Evolutionary conservation across 192 early-diverging fungal genomes (phyloP).

Genomic region (Coemansia umbellata): DNA sequence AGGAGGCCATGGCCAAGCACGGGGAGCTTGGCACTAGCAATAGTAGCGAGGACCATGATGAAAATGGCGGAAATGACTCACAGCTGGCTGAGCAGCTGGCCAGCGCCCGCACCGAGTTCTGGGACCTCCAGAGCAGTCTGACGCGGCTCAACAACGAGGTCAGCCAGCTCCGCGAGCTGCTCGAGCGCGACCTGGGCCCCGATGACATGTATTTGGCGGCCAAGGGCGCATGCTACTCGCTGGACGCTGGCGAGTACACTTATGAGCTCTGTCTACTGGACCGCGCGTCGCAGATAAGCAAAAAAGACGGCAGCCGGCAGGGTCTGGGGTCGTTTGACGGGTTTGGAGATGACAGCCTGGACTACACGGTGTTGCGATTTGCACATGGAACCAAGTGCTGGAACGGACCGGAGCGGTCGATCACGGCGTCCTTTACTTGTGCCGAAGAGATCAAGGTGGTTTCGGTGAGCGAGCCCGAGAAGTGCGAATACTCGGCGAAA

Average conservation of each 20-base stretch:
- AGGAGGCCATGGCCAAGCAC: conserved; percentile 13
- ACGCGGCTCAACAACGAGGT: conserved; percentile 32
- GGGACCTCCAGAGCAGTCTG: conserved; percentile 12
- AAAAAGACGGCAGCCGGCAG: conserved; percentile 56
- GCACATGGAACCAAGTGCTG: conserved; percentile 81
- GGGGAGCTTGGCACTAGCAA: neutral
- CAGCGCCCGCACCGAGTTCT: conserved; percentile 17
- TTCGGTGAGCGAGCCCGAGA: conserved; percentile 79
- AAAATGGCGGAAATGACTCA: neutral
- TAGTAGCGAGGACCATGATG: neutral
- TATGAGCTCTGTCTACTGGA: conserved; percentile 84
- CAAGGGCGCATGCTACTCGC: conserved; percentile 63
- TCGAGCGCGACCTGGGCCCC: conserved; percentile 68
- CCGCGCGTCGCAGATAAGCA: conserved; percentile 68
- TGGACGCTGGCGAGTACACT: conserved; percentile 57
- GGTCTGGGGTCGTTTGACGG: conserved; percentile 56
- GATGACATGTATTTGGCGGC: conserved; percentile 66
- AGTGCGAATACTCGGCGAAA: conserved; percentile 86
- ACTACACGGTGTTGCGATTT: conserved; percentile 56
- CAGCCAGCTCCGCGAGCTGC: conserved; percentile 51
- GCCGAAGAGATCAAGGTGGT: conserved; percentile 64
- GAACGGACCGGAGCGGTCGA: conserved; percentile 88
- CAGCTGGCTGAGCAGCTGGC: conserved; percentile 6
- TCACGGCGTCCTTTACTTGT: conserved; percentile 72
- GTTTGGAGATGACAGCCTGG: conserved; percentile 42